A percentile compares a stretch with the other conserved stretches of the same genome.
Conservation (phyloP, 129 eudicot genomes). For the Dittrichia graveolens region DNA sequence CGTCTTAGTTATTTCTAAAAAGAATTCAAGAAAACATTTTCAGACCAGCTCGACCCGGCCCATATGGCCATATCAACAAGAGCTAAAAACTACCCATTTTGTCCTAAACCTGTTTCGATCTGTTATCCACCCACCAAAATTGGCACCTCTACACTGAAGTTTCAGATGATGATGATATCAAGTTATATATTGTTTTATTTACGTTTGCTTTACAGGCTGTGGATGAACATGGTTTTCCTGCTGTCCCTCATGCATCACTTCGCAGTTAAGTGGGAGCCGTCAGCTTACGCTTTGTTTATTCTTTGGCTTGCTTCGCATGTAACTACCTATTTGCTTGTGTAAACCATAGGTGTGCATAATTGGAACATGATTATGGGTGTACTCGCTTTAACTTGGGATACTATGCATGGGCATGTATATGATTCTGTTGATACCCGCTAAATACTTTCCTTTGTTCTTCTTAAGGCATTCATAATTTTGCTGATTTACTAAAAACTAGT, state of each 20-base stretch:
- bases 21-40: neutral
- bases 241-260: conserved; percentile 85
- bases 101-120: neutral
- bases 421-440: conserved; percentile 18
- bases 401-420: conserved; percentile 21
- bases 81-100: neutral
- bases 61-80: neutral
- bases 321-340: conserved; percentile 8
- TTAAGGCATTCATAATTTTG: no score
- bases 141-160: neutral
- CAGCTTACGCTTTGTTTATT: conserved; percentile 5
- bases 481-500: no score
- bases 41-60: neutral
- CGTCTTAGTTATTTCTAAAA: neutral
- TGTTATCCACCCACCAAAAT: neutral
- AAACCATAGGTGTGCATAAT: conserved; percentile 45
- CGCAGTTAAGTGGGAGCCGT: conserved; percentile 49
- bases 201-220: conserved; percentile 58
- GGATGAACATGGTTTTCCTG: conserved; percentile 90
- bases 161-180: neutral
- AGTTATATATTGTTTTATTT: neutral
- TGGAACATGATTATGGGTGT: conserved; percentile 22
- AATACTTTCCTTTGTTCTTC: conserved; percentile 1
- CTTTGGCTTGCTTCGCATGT: conserved; percentile 12
- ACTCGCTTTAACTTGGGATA: conserved; percentile 18